These are phyloP conservation scores for Auricularia cornea DNA, from an alignment of 768 basidiomycete species.

Conservation along the genomic window DNA sequence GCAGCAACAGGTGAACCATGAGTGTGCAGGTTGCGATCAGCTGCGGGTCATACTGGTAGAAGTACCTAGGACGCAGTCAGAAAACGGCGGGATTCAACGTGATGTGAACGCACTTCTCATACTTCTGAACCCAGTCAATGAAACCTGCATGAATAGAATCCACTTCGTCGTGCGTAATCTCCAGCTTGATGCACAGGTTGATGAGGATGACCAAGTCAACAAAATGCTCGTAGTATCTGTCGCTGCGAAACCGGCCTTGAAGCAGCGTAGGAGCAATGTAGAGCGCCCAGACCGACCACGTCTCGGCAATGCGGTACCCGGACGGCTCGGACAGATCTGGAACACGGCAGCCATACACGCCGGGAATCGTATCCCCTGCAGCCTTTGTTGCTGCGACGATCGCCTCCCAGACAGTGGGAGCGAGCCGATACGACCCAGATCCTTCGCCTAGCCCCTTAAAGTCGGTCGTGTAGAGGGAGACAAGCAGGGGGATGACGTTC, in stretches of 20 bases:
- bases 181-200: conserved; percentile 29
- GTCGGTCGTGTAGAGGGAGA: conserved; percentile 31
- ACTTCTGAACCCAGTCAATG: conserved; percentile 5
- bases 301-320: conserved; percentile 12
- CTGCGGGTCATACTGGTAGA: conserved; percentile 23
- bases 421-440: conserved; percentile 21
- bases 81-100: not conserved
- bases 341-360: conserved; percentile 18
- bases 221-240: conserved; percentile 35
- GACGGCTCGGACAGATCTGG: conserved; percentile 18
- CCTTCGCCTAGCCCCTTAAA: conserved; percentile 33
- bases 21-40: conserved; percentile 23
- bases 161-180: conserved; percentile 22
- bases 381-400: conserved; percentile 27
- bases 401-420: conserved; percentile 28
- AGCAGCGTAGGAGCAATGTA: conserved; percentile 15
- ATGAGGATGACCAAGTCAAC: conserved; percentile 31
- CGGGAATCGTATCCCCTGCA: conserved; percentile 16
- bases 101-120: conserved; percentile 9
- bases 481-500: conserved; percentile 34
- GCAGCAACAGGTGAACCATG: conserved; percentile 27
- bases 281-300: conserved; percentile 16
- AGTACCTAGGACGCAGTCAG: conserved; percentile 14
- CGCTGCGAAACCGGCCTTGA: not conserved
- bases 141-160: conserved; percentile 14